Evolutionary conservation across 192 early-diverging fungal genomes (phyloP).

Genomic region (Neocallimastix lanati): DNA sequence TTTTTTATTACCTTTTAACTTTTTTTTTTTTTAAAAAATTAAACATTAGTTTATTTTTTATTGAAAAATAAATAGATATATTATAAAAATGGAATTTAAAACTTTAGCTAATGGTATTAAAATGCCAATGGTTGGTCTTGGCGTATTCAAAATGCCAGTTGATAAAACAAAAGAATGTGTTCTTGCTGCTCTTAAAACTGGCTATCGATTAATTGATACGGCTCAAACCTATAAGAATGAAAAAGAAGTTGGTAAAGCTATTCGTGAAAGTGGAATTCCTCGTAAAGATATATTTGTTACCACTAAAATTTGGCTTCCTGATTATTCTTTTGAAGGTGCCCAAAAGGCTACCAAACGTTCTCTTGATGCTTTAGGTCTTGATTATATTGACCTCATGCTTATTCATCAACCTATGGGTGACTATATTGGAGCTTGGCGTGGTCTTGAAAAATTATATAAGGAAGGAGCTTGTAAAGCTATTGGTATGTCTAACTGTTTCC

Average conservation of each 20-base stretch:
- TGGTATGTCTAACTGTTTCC: not conserved
- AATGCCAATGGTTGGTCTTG: not conserved
- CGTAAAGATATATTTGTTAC: slow-evolving; percentile 38
- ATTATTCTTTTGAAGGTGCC: slow-evolving; percentile 26
- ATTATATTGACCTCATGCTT: slow-evolving; percentile 42
- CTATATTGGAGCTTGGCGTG: not conserved
- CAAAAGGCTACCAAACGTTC: slow-evolving; percentile 27
- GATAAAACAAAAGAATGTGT: not conserved
- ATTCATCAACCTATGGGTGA: slow-evolving; percentile 33
- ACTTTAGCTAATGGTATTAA: not conserved
- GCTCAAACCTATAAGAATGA: slow-evolving; percentile 14
- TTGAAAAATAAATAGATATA: no score
- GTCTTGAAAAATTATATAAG: not conserved
- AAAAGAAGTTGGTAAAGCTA: slow-evolving; percentile 1
- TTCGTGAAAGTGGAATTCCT: slow-evolving; percentile 14
- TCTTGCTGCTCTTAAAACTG: slow-evolving; percentile 22
- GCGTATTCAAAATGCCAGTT: not conserved
- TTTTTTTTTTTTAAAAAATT: no score
- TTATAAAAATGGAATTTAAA: not conserved
- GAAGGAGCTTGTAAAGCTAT: not conserved
- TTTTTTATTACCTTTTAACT: no score
- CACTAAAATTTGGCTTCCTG: slow-evolving; percentile 49
- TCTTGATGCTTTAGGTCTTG: slow-evolving; percentile 23
- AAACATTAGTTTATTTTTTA: no score
- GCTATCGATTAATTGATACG: slow-evolving; percentile 35